Evolutionary conservation across 176 grass and related monocot species (phyloP), one percentile per base, ranked within the genome.

Genomic region (Triticum monococcum): DNA sequence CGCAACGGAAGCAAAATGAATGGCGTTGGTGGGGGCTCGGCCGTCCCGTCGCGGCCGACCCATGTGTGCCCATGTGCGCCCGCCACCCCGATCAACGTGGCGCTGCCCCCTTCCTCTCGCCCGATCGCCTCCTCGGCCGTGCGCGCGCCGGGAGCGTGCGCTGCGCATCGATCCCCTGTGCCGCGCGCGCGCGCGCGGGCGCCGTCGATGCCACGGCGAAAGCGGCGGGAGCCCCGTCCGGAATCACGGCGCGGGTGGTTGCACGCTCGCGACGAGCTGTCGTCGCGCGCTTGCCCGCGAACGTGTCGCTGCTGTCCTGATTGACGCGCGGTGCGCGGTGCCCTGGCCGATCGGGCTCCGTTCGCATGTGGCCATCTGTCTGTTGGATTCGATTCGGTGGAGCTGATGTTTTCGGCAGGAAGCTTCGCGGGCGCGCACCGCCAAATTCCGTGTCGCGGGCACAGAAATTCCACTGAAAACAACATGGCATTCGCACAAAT

Each of bases 21-120:
- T 76, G 72, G 72, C 24, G 41, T 3, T 1, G 40, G 71, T 43
- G 69, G 70, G 33, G 18, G 56, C 56, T 22, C 56, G 56, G 8
- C 56, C 56, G 56, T 22, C n/a, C 4, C 16, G 37, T 43, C 20
- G 6, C 38, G 46, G 71, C 73, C 73, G 73, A 11, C 73, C 73
- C 73, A 77, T 32, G 73, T 76, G 73, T 32, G 24, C 7, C 43
- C 73, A 76, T 76, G 45, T 76, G 74, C 18, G 3, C 9, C 46
- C 46, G 74, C 45, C 30, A 3, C 9, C 74, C 46, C 46, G 46
- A 77, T 67, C 79, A 81, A 81, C 63, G 79, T 81, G 79, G 25
- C 25, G 40, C 0, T 67, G 79, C 45, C 40, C 23, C 78, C 59
- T 7, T 23, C 18, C 25, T 33, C 4, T 10, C 3, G 9, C 36